A percentile compares a stretch with the other conserved stretches of the same genome.
phyloP scores from a whole-genome alignment of 139 green algal species.

The Chlamydomonas asymmetrica region DNA sequence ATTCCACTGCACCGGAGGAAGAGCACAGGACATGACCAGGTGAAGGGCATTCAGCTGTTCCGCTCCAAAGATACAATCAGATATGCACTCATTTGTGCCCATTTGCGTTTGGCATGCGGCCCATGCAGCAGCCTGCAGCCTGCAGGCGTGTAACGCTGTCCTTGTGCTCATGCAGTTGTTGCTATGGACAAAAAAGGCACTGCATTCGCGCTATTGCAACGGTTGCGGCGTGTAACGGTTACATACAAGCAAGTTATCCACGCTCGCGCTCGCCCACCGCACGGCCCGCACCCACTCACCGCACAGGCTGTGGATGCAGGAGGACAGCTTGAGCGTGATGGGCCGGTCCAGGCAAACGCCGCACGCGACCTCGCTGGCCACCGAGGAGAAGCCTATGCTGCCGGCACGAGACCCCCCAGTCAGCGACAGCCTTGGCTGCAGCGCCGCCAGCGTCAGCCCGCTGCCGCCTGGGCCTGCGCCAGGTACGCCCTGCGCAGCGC shows the following conservation, averaged over 20 bases:
- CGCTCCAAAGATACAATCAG: not conserved
- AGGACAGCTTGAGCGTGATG: not conserved
- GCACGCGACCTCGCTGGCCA: slow-evolving; percentile 6
- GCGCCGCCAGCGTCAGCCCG: too few species aligned
- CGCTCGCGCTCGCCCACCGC: not conserved
- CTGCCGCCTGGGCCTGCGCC: too few species aligned
- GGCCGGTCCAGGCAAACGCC: slow-evolving; percentile 25
- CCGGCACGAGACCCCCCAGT: too few species aligned
- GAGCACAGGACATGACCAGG: not conserved
- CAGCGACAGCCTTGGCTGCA: too few species aligned
- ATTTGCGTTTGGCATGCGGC: not conserved
- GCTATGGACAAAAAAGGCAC: not conserved
- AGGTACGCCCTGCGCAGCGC: too few species aligned
- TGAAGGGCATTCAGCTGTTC: not conserved
- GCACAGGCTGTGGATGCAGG: slow-evolving; percentile 15
- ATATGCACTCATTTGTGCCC: not conserved
- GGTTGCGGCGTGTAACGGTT: not conserved
- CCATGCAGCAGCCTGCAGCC: not conserved
- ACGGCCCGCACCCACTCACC: slow-evolving; percentile 11
- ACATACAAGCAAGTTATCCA: not conserved
- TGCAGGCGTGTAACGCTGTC: not conserved
- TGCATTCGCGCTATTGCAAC: too few species aligned
- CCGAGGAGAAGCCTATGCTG: too few species aligned
- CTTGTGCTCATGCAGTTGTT: not conserved
- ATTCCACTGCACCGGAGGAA: slow-evolving; percentile 3